phyloP scores from a whole-genome alignment of 345 rosid species.

The Populus nigra region DNA sequence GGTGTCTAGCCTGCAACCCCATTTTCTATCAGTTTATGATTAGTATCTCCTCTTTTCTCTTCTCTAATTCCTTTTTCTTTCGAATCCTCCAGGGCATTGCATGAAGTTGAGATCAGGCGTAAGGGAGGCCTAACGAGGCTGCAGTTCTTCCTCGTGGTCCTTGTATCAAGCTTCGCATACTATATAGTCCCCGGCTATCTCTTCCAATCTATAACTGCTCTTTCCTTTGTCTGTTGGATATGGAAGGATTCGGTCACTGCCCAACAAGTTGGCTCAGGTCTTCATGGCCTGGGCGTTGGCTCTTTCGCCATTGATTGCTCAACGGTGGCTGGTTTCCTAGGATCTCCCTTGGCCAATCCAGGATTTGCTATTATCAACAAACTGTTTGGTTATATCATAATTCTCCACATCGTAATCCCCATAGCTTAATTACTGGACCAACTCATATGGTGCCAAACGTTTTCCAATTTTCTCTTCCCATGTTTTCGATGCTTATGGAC shows the following conservation, averaged over 20 bases:
- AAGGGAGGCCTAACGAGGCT: constrained; percentile 48
- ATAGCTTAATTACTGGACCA: constrained; percentile 23
- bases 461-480: constrained; percentile 45
- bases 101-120: constrained; percentile 39
- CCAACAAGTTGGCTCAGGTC: constrained; percentile 45
- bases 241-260: constrained; percentile 46
- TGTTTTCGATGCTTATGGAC: constrained; percentile 34
- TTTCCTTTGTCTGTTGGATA: constrained; percentile 47
- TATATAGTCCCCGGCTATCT: constrained; percentile 47
- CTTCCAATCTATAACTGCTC: constrained; percentile 40
- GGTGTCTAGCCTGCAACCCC: constrained; percentile 20
- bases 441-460: constrained; percentile 42
- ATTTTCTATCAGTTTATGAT: not conserved
- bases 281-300: constrained; percentile 42
- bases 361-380: constrained; percentile 21
- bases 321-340: constrained; percentile 35
- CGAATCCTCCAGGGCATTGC: constrained; percentile 39
- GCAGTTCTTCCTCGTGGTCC: constrained; percentile 52
- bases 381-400: constrained; percentile 5
- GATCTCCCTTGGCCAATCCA: constrained; percentile 37
- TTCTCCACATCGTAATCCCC: constrained; percentile 21
- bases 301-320: constrained; percentile 43
- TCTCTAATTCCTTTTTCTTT: not conserved
- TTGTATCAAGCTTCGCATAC: constrained; percentile 45
- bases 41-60: not conserved